Conservation (phyloP, 768 basidiomycete species). For the Hygrophoropsis aurantiaca region DNA sequence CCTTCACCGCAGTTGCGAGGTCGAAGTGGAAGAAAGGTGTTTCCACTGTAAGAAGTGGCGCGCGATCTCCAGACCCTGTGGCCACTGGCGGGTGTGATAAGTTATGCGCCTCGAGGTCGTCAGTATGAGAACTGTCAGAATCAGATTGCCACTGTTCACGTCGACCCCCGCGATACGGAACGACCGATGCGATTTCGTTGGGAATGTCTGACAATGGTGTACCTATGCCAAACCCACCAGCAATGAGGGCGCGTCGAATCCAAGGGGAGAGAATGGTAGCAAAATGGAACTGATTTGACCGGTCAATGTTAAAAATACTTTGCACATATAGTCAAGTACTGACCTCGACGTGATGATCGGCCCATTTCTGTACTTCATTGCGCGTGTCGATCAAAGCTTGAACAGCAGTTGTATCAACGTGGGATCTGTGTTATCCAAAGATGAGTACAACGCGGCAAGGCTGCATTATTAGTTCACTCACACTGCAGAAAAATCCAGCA, state of each 20-base stretch:
- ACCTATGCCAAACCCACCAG: slow-evolving; percentile 90
- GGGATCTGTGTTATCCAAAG: slow-evolving; percentile 48
- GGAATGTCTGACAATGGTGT: slow-evolving; percentile 37
- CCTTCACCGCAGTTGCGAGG: slow-evolving; percentile 65
- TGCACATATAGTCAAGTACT: slow-evolving; percentile 11
- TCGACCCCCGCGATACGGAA: slow-evolving; percentile 56
- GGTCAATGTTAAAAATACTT: slow-evolving; percentile 2
- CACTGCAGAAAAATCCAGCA: slow-evolving; percentile 89
- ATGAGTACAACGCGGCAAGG: not conserved
- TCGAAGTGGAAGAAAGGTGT: slow-evolving; percentile 95
- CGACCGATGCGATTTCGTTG: slow-evolving; percentile 74
- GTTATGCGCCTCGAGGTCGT: slow-evolving; percentile 36
- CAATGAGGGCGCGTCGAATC: slow-evolving; percentile 86
- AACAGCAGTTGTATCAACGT: slow-evolving; percentile 89
- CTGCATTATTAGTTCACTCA: slow-evolving; percentile 33
- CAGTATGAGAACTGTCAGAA: not conserved
- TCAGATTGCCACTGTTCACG: slow-evolving; percentile 21
- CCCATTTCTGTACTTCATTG: slow-evolving; percentile 85
- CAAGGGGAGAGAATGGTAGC: slow-evolving; percentile 89
- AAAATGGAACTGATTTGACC: slow-evolving; percentile 80
- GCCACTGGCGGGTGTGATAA: slow-evolving; percentile 9
- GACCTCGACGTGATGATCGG: slow-evolving; percentile 72
- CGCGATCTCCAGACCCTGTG: slow-evolving; percentile 4
- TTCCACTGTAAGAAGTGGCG: slow-evolving; percentile 44
- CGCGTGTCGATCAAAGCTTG: slow-evolving; percentile 91